Base-by-base conservation (phyloP, 2,329 filamentous ascomycete genomes). In the Fusarium dimerum region DNA sequence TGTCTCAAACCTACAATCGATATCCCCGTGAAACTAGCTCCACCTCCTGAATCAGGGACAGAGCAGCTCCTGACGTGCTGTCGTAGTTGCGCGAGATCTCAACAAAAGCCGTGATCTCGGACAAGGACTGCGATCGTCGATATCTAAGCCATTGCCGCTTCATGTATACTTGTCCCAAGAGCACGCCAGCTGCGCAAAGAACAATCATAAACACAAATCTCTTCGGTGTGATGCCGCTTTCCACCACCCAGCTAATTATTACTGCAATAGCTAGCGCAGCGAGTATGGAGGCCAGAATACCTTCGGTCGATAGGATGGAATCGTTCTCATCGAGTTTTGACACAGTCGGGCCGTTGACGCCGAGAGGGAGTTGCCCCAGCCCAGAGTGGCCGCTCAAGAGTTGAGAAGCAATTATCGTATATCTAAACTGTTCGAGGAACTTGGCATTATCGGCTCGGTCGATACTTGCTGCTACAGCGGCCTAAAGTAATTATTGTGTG, bases 21-120 rank as follows among this genome's bases (percentile, higher is more conserved):
- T 96, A 97, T 18, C 92, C 92, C 62, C 92, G 85, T 30, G 92
- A 95, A 26, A 97, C 92, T 32, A 97, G 80, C 74, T 97, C 92
- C n/a, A 97, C 92, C 73, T 97, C 92, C 70, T 96, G 92, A 56
- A 97, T 87, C 54, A 96, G 81, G 38, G 88, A 85, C 50, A 96
- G 78, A 3, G 90, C 88, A 32, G 90, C 88, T 39, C 86, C 86
- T 40, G 84, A 86, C 18, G 87, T 87, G 40, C 86, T 84, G 71
- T 97, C 92, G 62, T 95, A 91, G 45, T 87, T 85, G 66, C 95
- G 90, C 39, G 91, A 86, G 65, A 85, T 86, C 43, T 83, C 78
- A 43, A 94, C 85, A 59, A 96, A 85, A 1, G 78, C 73, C 11
- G 84, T 83, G 6, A 88, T 85, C 56, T 87, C 84, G 34, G 84